Base-by-base conservation (phyloP, 768 basidiomycete genomes). In the Holtermannia corniformis region DNA sequence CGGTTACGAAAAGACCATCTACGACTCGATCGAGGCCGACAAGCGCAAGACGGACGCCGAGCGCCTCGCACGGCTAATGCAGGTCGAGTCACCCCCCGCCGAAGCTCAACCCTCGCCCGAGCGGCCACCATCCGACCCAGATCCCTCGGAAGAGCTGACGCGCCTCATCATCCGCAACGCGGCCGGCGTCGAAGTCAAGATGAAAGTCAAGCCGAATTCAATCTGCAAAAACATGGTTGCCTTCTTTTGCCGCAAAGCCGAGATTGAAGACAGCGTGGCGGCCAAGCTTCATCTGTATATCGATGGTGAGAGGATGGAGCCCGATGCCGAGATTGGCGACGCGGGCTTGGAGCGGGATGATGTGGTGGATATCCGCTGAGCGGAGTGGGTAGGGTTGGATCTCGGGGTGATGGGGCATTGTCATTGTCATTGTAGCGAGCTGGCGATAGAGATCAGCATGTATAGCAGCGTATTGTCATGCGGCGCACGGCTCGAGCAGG, bases 1-100 rank as follows among this genome's bases (percentile, higher is more conserved):
- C 5, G 47, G 47, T 10, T 49, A 49, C 47, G 47, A 49, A 32
- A 49, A 49, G 37, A 19, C 21, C 28, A 32, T 49, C 28, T 49
- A 7, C 20, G 47, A 49, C 14, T 13, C 12, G 14, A 23, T 49
- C 26, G 27, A 27, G 22, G 12, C 14, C 14, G 47, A 27, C 16
- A 49, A 49, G n/a, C 25, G 47, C 32, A 37, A 37, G 16, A 16
- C 32, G 16, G 32, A 7, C 32, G 10, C 7, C 7, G 32, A 7
- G 10, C 32, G 32, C 7, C 32, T 37, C 16, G 32, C 32, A 37
- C 32, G 32, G 10, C 16, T 37, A 7, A 37, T 16, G 7, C 32
- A 37, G 16, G 32, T 16, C 32, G 32, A 37, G 32, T 37, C 32
- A 7, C 10, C 7, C 7, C 10, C 7, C 7, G 32, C 7, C 7